A percentile compares a stretch with the other conserved stretches of the same genome.
Evolutionary conservation across 768 basidiomycete genomes (phyloP).

Genomic region (Rhodocollybia butyracea): DNA sequence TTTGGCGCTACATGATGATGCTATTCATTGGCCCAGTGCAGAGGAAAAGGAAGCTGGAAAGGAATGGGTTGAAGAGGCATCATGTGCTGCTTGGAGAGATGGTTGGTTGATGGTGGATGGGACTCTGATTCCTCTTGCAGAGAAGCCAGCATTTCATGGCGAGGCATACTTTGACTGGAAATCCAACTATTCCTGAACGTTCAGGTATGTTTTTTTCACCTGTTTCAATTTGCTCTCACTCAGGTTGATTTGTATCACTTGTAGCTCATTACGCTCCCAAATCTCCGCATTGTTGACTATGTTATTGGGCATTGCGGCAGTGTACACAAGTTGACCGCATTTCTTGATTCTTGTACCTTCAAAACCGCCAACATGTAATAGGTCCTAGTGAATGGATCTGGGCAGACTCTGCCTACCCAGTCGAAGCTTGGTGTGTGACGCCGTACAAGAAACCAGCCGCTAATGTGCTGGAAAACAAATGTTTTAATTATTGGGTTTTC

Average conservation of each 20-base stretch:
- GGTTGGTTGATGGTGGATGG: constrained; percentile 33
- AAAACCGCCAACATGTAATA: constrained; percentile 20
- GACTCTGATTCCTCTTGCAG: constrained; percentile 13
- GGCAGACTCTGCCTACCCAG: constrained; percentile 23
- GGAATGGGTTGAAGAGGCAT: constrained; percentile 29
- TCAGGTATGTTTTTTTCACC: no score
- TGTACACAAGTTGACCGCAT: constrained; percentile 32
- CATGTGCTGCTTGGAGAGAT: constrained; percentile 30
- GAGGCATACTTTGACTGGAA: constrained; percentile 33
- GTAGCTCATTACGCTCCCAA: constrained; percentile 33
- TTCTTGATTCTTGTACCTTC: constrained; percentile 23
- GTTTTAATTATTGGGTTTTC: constrained; percentile 26
- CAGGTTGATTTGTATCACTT: no score
- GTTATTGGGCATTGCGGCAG: constrained; percentile 27
- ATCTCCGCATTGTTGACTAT: constrained; percentile 28
- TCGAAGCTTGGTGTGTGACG: constrained; percentile 24
- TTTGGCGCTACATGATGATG: constrained; percentile 26
- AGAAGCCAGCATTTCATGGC: constrained; percentile 21
- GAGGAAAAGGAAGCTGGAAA: constrained; percentile 34
- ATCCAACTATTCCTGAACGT: constrained; percentile 33
- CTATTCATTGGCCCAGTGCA: constrained; percentile 22
- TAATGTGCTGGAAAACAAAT: constrained; percentile 19
- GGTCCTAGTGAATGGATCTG: constrained; percentile 22
- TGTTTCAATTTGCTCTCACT: no score
- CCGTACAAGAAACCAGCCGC: constrained; percentile 26